phyloP scores from a whole-genome alignment of 495 filamentous ascomycete species.

The Rusavskia elegans region DNA sequence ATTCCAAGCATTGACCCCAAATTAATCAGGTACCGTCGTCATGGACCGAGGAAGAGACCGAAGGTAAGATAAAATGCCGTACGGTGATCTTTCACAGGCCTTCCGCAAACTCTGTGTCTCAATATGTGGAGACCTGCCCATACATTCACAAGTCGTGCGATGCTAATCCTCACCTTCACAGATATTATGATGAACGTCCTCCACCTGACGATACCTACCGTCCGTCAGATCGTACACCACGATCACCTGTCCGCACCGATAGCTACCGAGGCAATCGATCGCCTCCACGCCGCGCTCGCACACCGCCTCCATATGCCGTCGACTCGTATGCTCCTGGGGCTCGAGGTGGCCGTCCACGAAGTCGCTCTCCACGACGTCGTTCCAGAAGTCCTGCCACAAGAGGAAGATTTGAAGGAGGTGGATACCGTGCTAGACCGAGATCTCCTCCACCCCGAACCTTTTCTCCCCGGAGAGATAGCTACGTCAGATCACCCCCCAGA shows the following conservation, averaged over 20 bases:
- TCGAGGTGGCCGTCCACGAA: conserved; percentile 23
- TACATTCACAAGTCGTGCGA: background rate
- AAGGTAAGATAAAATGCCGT: conserved; percentile 19
- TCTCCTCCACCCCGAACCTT: conserved; percentile 27
- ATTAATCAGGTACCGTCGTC: background rate
- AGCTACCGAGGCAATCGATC: conserved; percentile 20
- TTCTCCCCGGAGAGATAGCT: conserved; percentile 32
- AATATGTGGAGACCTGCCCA: too few relatives aligned
- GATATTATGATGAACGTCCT: conserved; percentile 28
- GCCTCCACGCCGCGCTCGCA: conserved; percentile 17
- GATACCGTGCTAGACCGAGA: conserved; percentile 22
- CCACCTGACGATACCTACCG: conserved; percentile 38
- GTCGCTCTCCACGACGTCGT: conserved; percentile 32
- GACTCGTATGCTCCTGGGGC: conserved; percentile 34
- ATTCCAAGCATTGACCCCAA: too few relatives aligned
- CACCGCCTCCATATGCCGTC: conserved; percentile 16
- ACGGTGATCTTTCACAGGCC: background rate
- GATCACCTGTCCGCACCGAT: conserved; percentile 24
- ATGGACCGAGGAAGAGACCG: conserved; percentile 36
- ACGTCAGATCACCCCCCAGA: conserved; percentile 25
- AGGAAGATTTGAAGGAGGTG: conserved; percentile 20
- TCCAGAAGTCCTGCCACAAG: conserved; percentile 30
- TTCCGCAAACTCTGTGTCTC: background rate
- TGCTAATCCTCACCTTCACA: conserved; percentile 9
- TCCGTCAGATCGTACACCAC: conserved; percentile 23